Conservation (phyloP, 352 stramenopile genomes). For the Phytophthora niederhauseri region DNA sequence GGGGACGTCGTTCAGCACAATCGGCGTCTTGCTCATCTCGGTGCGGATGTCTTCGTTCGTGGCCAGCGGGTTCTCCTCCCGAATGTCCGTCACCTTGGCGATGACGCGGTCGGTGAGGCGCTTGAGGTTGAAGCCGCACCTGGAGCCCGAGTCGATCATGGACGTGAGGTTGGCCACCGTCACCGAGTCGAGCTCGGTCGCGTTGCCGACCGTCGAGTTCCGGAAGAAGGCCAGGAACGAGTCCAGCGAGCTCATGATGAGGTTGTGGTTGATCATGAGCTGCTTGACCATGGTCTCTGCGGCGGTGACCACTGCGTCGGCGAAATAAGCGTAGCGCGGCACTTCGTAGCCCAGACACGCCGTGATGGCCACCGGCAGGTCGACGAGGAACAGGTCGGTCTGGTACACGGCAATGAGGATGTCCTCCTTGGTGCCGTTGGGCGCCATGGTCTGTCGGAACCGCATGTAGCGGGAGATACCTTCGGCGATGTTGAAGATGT, state of each 20-base stretch:
- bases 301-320: slow-evolving; percentile 37
- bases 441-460: slow-evolving; percentile 39
- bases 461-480: slow-evolving; percentile 52
- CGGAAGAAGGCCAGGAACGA: slow-evolving; percentile 43
- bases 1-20: slow-evolving; percentile 57
- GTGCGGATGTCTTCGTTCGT: slow-evolving; percentile 50
- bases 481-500: slow-evolving; percentile 53
- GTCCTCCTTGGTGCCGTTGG: slow-evolving; percentile 58
- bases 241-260: slow-evolving; percentile 41
- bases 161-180: slow-evolving; percentile 38
- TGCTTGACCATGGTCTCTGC: slow-evolving; percentile 46
- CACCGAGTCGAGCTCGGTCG: slow-evolving; percentile 33
- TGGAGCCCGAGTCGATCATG: slow-evolving; percentile 43
- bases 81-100: slow-evolving; percentile 47
- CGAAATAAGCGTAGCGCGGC: slow-evolving; percentile 29
- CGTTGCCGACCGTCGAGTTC: slow-evolving; percentile 28
- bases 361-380: slow-evolving; percentile 55
- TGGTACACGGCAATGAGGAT: slow-evolving; percentile 52
- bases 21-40: slow-evolving; percentile 42
- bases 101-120: slow-evolving; percentile 51
- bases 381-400: slow-evolving; percentile 59
- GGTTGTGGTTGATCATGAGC: slow-evolving; percentile 47
- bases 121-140: slow-evolving; percentile 53
- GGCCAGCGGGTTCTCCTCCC: slow-evolving; percentile 24
- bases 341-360: slow-evolving; percentile 54